These are phyloP conservation scores for Quercus tomentella DNA, from an alignment of 331 rosid genomes.

Conservation along the genomic window DNA sequence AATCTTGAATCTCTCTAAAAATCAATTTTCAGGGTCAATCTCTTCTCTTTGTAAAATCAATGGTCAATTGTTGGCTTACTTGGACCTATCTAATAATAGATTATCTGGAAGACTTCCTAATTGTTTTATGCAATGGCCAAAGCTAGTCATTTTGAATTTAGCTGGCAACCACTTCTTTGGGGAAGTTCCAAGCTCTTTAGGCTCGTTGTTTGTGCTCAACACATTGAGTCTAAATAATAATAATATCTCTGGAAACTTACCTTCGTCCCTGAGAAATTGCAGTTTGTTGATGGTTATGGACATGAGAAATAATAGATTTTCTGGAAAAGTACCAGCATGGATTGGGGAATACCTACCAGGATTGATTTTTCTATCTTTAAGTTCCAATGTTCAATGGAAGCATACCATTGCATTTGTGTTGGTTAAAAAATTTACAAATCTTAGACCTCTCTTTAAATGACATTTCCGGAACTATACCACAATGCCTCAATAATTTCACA, in stretches of 20 bases:
- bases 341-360: constrained; percentile 17
- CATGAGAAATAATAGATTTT: constrained; percentile 27
- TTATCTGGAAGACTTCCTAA: not conserved
- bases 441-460: too few species aligned
- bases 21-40: constrained; percentile 16
- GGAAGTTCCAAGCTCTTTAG: constrained; percentile 21
- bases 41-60: constrained; percentile 1
- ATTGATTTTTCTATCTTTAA: constrained; percentile 23
- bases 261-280: constrained; percentile 13
- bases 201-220: accelerated
- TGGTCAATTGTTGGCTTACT: not conserved
- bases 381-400: constrained; percentile 18
- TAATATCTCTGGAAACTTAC: constrained; percentile 18
- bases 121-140: not conserved
- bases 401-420: constrained; percentile 7
- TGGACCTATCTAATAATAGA: constrained; percentile 20
- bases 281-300: constrained; percentile 15
- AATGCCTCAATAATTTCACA: too few species aligned
- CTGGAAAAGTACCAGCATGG: constrained; percentile 33
- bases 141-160: not conserved
- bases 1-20: constrained; percentile 3
- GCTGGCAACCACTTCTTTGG: constrained; percentile 33
- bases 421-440: too few species aligned
- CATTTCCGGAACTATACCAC: too few species aligned
- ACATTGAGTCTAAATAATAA: constrained; percentile 19